Base-by-base conservation (phyloP, 257 asterid species). In the Euphrasia confusa region DNA sequence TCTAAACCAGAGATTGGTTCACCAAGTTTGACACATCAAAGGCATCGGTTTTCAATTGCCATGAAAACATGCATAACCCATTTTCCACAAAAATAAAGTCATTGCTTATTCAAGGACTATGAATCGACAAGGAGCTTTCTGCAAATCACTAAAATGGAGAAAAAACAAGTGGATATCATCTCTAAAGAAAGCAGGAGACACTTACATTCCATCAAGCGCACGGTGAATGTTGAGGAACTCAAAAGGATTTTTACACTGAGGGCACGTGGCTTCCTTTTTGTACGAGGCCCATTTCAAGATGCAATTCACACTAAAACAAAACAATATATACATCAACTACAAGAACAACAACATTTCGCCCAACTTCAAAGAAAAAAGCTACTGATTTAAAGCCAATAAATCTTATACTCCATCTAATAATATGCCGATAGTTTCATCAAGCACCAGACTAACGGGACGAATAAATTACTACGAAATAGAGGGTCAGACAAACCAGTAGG, bases 251-350 rank as follows among this genome's bases (percentile, higher is more conserved):
- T 86, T 89, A 65, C 97, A 89, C 75, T 89, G 97, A 21, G 95
- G 95, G 67, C 95, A 89, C 9, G 86, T 81, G 3, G 94, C 78
- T 54, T 89, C 84, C 47, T 77, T 72, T 76, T 89, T 89, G 88
- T 70, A 84, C 15, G 95, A 71, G 40, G 95, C 92, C 95, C 97
- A 90, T n/a, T 80, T 83, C 69, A 90, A 77, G 72, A 87, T 90
- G 82, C 95, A 90, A 8, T 77, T 79, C 73, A 84, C 90, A 70
- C 95, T 90, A 79, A 53, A 72, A 62, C 68, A 57, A 3, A 24
- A 15, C 10, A 68, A 1, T 42, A 42, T 10, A 58, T 21, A 8
- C 39, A 61, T 66, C n/a, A 53, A 54, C 32, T 7, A 49, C 71
- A 45, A 37, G 4, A 10, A 14, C 17, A 28, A 14, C 17, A 28